Evolutionary conservation across 352 stramenopile species (phyloP), one percentile per base, ranked within the genome.

Genomic region (Chrysophaeum taylorii): DNA sequence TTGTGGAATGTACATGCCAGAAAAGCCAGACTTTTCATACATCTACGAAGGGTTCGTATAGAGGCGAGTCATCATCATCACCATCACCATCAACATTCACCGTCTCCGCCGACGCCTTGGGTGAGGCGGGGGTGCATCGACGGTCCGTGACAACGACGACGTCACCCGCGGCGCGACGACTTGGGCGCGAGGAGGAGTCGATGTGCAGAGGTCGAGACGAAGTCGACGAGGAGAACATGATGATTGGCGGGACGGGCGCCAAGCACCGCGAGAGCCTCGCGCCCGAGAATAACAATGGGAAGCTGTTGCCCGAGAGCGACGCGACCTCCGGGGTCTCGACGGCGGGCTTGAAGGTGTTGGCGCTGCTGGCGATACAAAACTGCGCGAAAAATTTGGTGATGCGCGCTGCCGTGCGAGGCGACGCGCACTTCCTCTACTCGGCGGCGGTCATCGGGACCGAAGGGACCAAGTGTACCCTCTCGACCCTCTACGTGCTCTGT

Each of bases 311-410:
- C 18, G 21, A n/a, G 48, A 60, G 33, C 18, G 25, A 5, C 25
- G 48, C 25, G 48, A 25, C 18, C n/a, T n/a, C n/a, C 18, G 48
- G 48, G 21, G 41, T 67, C 41, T 45, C 60, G 60, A n/a, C 7
- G 45, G 23, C 64, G 36, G 79, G 78, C 16, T 50, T 83, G 2
- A 77, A 79, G 27, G 79, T 86, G 7, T 69, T 86, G 7, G 52
- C 79, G 38, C 72, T 86, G 15, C 71, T 86, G 0, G 81, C 81
- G 12, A 64, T 83, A 15, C 81, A 87, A 75, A 87, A 87, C 63
- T 83, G 74, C 41, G 79, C 68, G 21, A 87, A 87, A 57, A 87
- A 87, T 61, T 67, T 87, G 21, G 68, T 87, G 16, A 76, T 87
- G 72, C 73, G 81, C 25, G 82, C 75, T 64, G 78, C 84, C 27